These are phyloP conservation scores for Pseudogymnoascus sp. DNA, from an alignment of 2,329 filamentous ascomycete species.

Conservation along the genomic window DNA sequence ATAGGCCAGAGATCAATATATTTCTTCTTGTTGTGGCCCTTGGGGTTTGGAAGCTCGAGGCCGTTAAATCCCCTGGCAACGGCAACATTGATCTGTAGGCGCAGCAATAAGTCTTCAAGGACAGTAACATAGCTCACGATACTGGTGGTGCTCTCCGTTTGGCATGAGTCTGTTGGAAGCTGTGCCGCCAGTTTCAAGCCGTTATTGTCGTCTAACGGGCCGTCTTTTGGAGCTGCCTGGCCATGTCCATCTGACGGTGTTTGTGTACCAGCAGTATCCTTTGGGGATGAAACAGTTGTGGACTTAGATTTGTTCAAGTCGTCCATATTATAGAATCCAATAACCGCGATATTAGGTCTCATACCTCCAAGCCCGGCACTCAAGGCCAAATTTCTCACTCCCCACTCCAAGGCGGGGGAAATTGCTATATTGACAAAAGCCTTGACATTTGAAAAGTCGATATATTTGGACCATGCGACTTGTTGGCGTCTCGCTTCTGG, in stretches of 20 bases:
- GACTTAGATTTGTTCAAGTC: constrained; percentile 55
- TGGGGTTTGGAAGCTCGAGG: constrained; percentile 60
- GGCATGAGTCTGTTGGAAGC: constrained; percentile 63
- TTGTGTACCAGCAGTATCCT: constrained; percentile 20
- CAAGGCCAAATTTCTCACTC: constrained; percentile 72
- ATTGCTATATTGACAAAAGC: constrained; percentile 84
- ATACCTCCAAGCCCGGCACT: constrained; percentile 79
- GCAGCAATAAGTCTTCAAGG: constrained; percentile 71
- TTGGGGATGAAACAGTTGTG: neutral
- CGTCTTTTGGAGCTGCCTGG: neutral
- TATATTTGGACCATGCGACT: constrained; percentile 75
- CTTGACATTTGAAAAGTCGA: constrained; percentile 79
- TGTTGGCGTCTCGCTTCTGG: constrained; percentile 77
- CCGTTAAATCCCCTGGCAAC: constrained; percentile 74
- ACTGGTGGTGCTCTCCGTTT: constrained; percentile 60
- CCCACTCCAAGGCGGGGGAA: constrained; percentile 77
- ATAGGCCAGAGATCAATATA: constrained; percentile 89
- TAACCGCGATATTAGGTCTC: constrained; percentile 78
- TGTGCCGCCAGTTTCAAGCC: constrained; percentile 48
- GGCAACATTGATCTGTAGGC: constrained; percentile 75
- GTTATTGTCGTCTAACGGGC: constrained; percentile 44
- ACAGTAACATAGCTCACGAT: constrained; percentile 73
- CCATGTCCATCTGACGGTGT: neutral
- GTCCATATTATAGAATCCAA: constrained; percentile 74
- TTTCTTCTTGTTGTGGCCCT: constrained; percentile 53